Evolutionary conservation across 169 alveolate genomes (phyloP), one percentile per base, ranked within the genome.

Genomic region (Plasmodium adleri): DNA sequence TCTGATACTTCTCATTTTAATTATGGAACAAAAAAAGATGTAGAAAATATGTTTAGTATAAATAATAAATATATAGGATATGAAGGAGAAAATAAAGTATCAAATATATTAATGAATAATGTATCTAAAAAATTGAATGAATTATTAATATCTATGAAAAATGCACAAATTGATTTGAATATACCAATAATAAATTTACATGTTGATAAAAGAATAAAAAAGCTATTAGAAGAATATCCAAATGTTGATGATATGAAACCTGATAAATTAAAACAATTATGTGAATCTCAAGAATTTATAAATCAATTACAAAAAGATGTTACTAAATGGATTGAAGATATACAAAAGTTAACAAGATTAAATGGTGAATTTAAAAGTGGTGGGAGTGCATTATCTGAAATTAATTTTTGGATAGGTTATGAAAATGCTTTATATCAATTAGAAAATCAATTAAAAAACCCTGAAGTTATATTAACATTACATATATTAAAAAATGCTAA

Each of bases 381-480:
- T 39, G 93, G 95, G 12, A 72, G 93, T 70, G 95, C 96, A 32
- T 94, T 95, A 74, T 93, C 94, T 56, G 98, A 96, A 86, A 94
- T 96, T 52, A 95, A 95, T 92, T 96, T 95, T 86, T 96, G 98
- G 98, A 88, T 92, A 47, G 95, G 96, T 56, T 94, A 95, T 60
- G 97, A 97, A 88, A 95, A 96, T 71, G 95, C 96, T 66, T 93
- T 97, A 26, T 86, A 85, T 72, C 92, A 94, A 62, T 95, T 97
- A 68, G 94, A 95, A 67, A 91, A 93, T 62, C 96, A 96, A 92
- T 63, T 96, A 13, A 96, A 95, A 70, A 93, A 94, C 22, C 94
- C 96, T 12, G 99, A 98, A 90, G 99, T 97, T 12, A 95, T 96
- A 72, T 94, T 98, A 74, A 96, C 99, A 49, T 87, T 97, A 73